Evolutionary conservation across 345 rosid species (phyloP), one percentile per base, ranked within the genome.

Genomic region (Lepidium sativum): DNA sequence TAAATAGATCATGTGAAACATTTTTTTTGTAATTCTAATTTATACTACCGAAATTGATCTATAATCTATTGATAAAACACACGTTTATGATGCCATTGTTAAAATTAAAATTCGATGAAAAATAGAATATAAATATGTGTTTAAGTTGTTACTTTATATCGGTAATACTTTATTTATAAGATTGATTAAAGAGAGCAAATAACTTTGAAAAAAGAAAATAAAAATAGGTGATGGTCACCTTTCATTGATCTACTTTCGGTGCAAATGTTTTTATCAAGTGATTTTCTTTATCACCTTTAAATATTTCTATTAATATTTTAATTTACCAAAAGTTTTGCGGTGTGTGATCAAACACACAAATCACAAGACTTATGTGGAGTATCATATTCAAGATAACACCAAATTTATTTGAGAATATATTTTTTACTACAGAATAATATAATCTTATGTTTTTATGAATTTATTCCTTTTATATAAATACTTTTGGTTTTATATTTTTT

Each of bases 321-420:
- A 58, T 41, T 72, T 41, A 41, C 60, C 38, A 65, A 58, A 65
- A 57, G 60, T 29, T 58, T 52, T 43, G 71, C 34, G 62, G 49
- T 72, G 75, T 72, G 76, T 65, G 71, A 72, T 65, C 54, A 72
- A 58, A 58, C 60, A 65, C 60, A 65, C 66, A 57, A 23, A 48
- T 57, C 76, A 65, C 49, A 65, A 65, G 44, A 57, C 57, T 72
- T 60, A 60, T 60, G 56, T 23, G 35, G 62, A 66, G 63, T 60
- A 72, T 72, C 63, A 53, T 52, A 52, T 66, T 72, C 67, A 65
- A 65, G 76, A 65, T 72, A 66, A 66, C 42, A 72, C 62, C 67
- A 72, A 56, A 66, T 43, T 34, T 60, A 35, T 18, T 25, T 66
- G 60, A 66, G 43, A 44, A 66, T 72, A 72, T 59, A 72, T 65